Evolutionary conservation across 257 asterid genomes (phyloP).

Genomic region (Galeopsis tetrahit): DNA sequence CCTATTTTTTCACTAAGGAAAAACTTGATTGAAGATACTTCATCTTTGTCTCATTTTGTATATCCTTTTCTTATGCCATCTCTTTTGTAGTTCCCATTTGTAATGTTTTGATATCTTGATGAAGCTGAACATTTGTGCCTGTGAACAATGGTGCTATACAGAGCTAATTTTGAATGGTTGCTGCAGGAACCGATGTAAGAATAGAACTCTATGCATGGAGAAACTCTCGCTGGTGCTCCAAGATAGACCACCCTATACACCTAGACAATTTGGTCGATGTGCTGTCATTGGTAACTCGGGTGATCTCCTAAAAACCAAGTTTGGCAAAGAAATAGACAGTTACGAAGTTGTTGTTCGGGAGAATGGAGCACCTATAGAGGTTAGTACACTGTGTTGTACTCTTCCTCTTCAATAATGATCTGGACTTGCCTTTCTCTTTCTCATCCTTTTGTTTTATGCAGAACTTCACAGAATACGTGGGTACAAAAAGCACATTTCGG

Average conservation of each 20-base stretch:
- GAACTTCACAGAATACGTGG: conserved; percentile 89
- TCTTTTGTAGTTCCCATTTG: background rate
- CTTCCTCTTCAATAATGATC: conserved; percentile 25
- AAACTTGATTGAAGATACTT: background rate
- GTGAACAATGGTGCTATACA: background rate
- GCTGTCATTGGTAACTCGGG: conserved; percentile 99
- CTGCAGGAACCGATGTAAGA: conserved; percentile 77
- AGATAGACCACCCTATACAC: conserved; percentile 74
- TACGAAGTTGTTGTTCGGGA: conserved; percentile 89
- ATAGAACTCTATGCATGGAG: conserved; percentile 86
- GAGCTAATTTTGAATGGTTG: conserved; percentile 4
- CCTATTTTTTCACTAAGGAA: background rate
- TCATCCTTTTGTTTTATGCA: conserved; percentile 39
- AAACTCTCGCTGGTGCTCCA: conserved; percentile 94
- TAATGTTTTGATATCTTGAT: background rate
- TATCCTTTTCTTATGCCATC: background rate
- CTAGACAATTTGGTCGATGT: conserved; percentile 81
- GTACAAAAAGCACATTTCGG: conserved; percentile 92
- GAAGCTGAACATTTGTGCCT: conserved; percentile 9
- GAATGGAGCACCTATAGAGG: conserved; percentile 99
- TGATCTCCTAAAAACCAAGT: conserved; percentile 85
- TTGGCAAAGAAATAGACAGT: conserved; percentile 86
- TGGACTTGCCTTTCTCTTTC: conserved; percentile 28
- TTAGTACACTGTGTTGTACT: conserved; percentile 34
- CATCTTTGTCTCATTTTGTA: background rate